Evolutionary conservation across 805 yeast genomes (phyloP), one percentile per base, ranked within the genome.

Genomic region (Wickerhamiella alocasiicola): DNA sequence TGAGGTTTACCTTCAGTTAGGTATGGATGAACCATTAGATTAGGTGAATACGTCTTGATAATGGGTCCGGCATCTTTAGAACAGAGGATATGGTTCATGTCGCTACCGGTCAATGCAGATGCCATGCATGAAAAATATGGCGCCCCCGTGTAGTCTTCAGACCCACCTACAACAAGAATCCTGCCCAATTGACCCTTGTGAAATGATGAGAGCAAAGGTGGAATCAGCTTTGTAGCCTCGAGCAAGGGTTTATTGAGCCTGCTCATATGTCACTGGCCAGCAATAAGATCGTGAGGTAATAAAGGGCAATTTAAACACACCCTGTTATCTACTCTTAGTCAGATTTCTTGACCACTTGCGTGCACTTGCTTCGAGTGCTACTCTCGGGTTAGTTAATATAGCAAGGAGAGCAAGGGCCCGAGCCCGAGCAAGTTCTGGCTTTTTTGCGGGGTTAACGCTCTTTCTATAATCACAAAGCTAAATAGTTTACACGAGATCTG

Each of bases 71-170:
- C 96, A 23, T 64, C 61, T 38, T 63, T 59, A 49, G 84, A 94
- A 62, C 97, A 91, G n/a, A 91, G 68, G 7, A 88, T 70, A 59
- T 88, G 97, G 27, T 88, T 72, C 63, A 91, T 66, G 56, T 88
- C 98, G 40, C 85, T 78, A 1, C 98, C 98, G 37, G 79, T 68
- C 27, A 80, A 61, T 2, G 94, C 81, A 1, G 94, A 74, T 1
- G 95, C 81, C 56, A 81, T 79, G 4, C 93, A 81, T 26, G 94
- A 71, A 57, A 91, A 91, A 59, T 68, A 91, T 2, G 97, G 97
- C 0, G 98, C 98, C 0, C 98, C 98, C 0, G 96, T 87, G 57
- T 85, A 88, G 57, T 88, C 96, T 57, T 81, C 87, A 57, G 91
- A 78, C 1, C 98, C 98, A 17, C 98, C 98, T 46, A 88, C 71